phyloP scores from a whole-genome alignment of 176 grass and related monocot genomes.

The Oryza coarctata region DNA sequence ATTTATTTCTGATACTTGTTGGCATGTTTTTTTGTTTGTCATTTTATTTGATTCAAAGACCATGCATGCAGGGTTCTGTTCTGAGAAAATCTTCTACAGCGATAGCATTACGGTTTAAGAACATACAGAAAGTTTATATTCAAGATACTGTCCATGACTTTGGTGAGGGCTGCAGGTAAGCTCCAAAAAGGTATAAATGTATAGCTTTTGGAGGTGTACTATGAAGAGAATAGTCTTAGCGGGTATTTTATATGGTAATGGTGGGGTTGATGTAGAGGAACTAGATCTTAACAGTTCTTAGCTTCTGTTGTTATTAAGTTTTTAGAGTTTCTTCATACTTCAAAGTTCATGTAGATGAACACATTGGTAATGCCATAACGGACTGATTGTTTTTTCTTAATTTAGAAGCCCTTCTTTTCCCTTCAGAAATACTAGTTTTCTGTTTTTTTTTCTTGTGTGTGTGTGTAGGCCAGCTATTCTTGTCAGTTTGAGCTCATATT shows the following conservation, averaged over 20 bases:
- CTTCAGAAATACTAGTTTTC: not conserved
- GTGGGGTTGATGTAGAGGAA: not conserved
- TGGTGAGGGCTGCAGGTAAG: slow-evolving; percentile 30
- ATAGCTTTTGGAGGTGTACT: not conserved
- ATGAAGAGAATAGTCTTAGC: not conserved
- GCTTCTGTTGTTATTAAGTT: not conserved
- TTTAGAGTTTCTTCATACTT: not conserved
- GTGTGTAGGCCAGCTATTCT: not conserved
- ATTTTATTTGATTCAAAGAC: not conserved
- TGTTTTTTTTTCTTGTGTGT: too few species aligned
- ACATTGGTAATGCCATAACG: not conserved
- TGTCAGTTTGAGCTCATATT: not conserved
- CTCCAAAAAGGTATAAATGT: not conserved
- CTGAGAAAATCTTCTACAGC: slow-evolving; percentile 18
- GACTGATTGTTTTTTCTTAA: not conserved
- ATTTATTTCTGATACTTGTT: not conserved
- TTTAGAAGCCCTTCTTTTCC: too few species aligned
- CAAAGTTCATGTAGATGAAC: not conserved
- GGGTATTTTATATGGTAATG: not conserved
- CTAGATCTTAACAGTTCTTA: not conserved
- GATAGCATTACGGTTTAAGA: slow-evolving; percentile 35
- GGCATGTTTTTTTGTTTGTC: not conserved
- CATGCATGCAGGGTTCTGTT: slow-evolving; percentile 14
- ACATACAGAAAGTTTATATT: slow-evolving; percentile 21
- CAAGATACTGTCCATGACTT: not conserved